Conservation (phyloP, 768 basidiomycete species). For the Suillus discolor region DNA sequence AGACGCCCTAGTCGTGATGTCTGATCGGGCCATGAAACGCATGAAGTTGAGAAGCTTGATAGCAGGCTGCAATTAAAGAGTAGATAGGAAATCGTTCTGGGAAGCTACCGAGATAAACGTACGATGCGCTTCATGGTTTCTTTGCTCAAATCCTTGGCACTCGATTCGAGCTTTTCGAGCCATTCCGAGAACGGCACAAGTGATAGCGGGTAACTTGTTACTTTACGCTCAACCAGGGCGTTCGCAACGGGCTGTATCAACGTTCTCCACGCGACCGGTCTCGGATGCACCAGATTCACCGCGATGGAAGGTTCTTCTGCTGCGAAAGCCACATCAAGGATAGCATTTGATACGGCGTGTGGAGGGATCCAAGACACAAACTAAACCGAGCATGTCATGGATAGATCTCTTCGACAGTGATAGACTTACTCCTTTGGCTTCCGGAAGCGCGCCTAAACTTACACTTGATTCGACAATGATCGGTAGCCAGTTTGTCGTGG, state of each 20-base stretch:
- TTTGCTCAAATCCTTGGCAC: constrained; percentile 12
- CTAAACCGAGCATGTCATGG: constrained; percentile 7
- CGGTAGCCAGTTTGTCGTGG: constrained; percentile 49
- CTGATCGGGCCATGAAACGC: constrained; percentile 20
- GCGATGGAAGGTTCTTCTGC: constrained; percentile 10
- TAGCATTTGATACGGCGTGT: constrained; percentile 18
- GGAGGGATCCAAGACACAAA: constrained; percentile 23
- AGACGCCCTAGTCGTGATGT: constrained; percentile 11
- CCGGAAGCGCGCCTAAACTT: constrained; percentile 25
- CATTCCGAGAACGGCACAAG: constrained; percentile 33
- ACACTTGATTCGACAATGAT: constrained; percentile 40
- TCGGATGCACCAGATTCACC: constrained; percentile 29
- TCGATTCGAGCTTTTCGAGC: constrained; percentile 20
- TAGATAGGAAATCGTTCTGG: neutral
- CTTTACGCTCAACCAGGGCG: constrained; percentile 5
- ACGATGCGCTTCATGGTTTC: constrained; percentile 29
- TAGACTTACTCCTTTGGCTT: constrained; percentile 24
- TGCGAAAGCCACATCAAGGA: constrained; percentile 24
- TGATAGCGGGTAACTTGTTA: constrained; percentile 20
- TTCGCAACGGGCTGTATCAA: constrained; percentile 20
- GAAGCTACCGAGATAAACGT: constrained; percentile 12
- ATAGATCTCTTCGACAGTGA: neutral
- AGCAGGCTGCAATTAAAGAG: constrained; percentile 24
- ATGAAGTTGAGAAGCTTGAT: constrained; percentile 33
- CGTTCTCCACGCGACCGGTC: constrained; percentile 20